Conservation (phyloP, 345 rosid genomes). For the Aquilaria malaccensis region DNA sequence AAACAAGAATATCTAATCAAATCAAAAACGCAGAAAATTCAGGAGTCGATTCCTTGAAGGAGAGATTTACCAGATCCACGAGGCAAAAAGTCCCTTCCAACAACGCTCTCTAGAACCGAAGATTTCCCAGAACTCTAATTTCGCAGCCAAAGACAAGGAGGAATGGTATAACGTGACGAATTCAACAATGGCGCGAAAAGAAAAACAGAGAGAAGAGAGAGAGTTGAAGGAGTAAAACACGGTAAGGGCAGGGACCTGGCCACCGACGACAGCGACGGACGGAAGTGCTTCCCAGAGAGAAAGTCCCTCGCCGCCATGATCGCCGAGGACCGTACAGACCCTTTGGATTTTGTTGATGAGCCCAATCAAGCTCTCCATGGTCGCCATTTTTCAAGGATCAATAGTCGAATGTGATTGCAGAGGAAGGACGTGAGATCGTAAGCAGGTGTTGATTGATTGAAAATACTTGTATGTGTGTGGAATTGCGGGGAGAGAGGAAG, state of each 20-base stretch:
- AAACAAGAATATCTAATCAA: not conserved
- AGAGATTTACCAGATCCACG: conserved; percentile 90
- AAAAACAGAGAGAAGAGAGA: conserved; percentile 7
- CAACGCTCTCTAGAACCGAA: conserved; percentile 94
- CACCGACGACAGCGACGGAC: conserved; percentile 95
- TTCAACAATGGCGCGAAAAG: conserved; percentile 6
- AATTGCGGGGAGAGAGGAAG: conserved; percentile 5
- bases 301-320: conserved; percentile 98
- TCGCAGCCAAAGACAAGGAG: conserved; percentile 9
- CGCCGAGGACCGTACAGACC: conserved; percentile 94
- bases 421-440: conserved; percentile 17
- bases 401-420: conserved; percentile 6
- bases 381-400: conserved; percentile 57
- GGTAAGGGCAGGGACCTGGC: conserved; percentile 50
- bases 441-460: conserved; percentile 3
- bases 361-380: conserved; percentile 95
- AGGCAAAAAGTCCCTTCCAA: conserved; percentile 95
- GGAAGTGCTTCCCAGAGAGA: conserved; percentile 99
- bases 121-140: conserved; percentile 94
- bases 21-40: conserved; percentile 3
- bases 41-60: not conserved
- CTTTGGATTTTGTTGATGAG: conserved; percentile 92
- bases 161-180: not conserved
- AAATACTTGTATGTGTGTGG: not conserved
- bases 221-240: conserved; percentile 2